These are phyloP conservation scores for Oxyria digyna DNA, from an alignment of 148 eudicot species.

Conservation along the genomic window DNA sequence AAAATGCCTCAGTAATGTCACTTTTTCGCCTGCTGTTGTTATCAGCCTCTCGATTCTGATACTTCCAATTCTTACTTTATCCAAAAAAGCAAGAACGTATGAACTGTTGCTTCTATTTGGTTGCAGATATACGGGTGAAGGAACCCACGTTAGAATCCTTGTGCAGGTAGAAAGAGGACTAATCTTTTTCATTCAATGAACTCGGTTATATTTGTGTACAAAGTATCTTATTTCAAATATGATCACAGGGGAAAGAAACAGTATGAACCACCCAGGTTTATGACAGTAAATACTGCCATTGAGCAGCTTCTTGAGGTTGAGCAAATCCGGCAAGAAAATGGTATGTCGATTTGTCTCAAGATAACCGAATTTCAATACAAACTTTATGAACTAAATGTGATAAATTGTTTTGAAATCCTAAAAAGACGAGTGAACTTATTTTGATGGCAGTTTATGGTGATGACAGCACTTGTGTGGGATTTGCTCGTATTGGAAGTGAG, in stretches of 20 bases:
- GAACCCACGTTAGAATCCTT: conserved; percentile 87
- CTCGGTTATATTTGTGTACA: background rate
- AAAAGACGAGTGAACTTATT: background rate
- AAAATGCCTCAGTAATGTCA: background rate
- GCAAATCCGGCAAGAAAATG: conserved; percentile 48
- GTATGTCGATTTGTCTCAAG: conserved; percentile 18
- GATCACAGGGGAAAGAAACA: conserved; percentile 67
- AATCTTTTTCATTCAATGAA: background rate
- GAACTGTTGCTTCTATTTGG: conserved; percentile 1
- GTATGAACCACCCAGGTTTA: conserved; percentile 88
- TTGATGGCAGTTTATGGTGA: conserved; percentile 49
- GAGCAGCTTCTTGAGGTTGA: conserved; percentile 95
- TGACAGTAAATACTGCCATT: conserved; percentile 67
- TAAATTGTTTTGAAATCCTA: background rate
- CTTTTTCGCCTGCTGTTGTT: too few species aligned
- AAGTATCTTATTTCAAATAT: background rate
- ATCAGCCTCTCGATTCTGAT: too few species aligned
- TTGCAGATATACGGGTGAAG: conserved; percentile 88
- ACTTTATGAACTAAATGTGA: too few species aligned
- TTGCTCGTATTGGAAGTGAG: conserved; percentile 79
- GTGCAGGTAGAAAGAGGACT: conserved; percentile 48
- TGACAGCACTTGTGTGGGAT: conserved; percentile 60
- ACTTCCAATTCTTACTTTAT: too few species aligned
- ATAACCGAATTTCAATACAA: background rate
- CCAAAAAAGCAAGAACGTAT: too few species aligned